Base-by-base conservation (phyloP, 148 eudicot genomes). In the Polygonum maritimum region DNA sequence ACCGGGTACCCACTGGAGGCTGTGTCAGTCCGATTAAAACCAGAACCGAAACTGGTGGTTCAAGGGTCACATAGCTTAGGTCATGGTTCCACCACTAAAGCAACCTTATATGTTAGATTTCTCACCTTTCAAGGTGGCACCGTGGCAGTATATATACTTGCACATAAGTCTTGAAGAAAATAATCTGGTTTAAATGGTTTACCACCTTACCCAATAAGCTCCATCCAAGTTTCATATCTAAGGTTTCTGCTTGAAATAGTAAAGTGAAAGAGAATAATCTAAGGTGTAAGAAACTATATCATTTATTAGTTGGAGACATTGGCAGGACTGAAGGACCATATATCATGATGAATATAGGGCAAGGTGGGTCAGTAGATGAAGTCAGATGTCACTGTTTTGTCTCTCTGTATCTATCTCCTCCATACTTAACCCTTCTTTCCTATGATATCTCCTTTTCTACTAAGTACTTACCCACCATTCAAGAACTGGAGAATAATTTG, bases 371-470 rank as follows among this genome's bases (percentile, higher is more conserved):
- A 63, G 15, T 35, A 35, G 18, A 63, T 63, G 70, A 63, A 63
- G 1, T 63, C 70, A 63, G 70, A 7, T 63, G 70, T 63, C 70
- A 63, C 70, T 63, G n/a, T 35, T 63, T 63, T 14, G 39, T 63
- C 70, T 35, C 70, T 63, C 40, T 31, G 33, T 26, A 51, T 51
- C 57, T 51, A 54, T 22, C 60, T 19, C 22, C 49, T 13, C 49
- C 57, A 51, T 15, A 51, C 57, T 51, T 49, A 22, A 19, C 63
- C 12, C 31, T 49, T 48, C 52, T 48, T 48, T 48, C 62, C 8
- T 57, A 5, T 19, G 31, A 57, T 21, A 57, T 21, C 33, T 57
- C 63, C 31, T 22, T 57, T 57, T 57, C 63, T 33, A 11, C 38
- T 12, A 63, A 31, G n/a, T 26, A 26, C 31, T 26, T 26, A 1